phyloP scores from a whole-genome alignment of 371 early-diverging fungal genomes.

The Circinella umbellata region DNA sequence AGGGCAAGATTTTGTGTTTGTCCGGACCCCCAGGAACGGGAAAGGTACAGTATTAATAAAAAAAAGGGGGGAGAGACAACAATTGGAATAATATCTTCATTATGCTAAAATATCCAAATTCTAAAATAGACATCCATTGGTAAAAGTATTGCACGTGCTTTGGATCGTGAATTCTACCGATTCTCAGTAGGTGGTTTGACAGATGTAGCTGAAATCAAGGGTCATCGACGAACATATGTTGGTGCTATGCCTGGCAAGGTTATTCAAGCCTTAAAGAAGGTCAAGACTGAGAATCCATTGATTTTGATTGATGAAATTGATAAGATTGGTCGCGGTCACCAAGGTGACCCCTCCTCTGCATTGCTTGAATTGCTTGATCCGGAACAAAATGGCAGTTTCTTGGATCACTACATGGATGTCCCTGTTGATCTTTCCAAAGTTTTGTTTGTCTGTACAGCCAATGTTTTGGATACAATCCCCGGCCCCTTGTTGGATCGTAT shows the following conservation, averaged over 20 bases:
- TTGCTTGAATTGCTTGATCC: slow-evolving; percentile 96
- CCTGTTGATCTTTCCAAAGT: slow-evolving; percentile 96
- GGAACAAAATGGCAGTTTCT: slow-evolving; percentile 94
- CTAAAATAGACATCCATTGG: slow-evolving; percentile 83
- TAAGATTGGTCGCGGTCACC: slow-evolving; percentile 96
- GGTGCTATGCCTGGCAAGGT: slow-evolving; percentile 99
- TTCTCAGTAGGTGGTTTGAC: slow-evolving; percentile 97
- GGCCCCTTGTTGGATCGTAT: slow-evolving; percentile 96
- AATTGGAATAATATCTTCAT: no score
- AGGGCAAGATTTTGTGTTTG: slow-evolving; percentile 96
- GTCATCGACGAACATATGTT: slow-evolving; percentile 97
- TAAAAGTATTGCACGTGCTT: slow-evolving; percentile 94
- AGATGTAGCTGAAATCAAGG: slow-evolving; percentile 98
- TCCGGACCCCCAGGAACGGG: slow-evolving; percentile 98
- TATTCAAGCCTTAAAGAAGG: slow-evolving; percentile 96
- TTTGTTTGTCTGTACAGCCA: slow-evolving; percentile 98
- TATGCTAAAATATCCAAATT: no score
- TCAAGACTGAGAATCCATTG: slow-evolving; percentile 96
- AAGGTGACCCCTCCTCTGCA: slow-evolving; percentile 97
- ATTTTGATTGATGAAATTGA: slow-evolving; percentile 98
- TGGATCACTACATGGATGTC: slow-evolving; percentile 99
- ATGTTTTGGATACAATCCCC: slow-evolving; percentile 94
- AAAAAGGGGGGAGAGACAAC: no score
- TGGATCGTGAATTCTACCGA: slow-evolving; percentile 93
- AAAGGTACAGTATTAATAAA: slow-evolving; percentile 45